Conservation (phyloP, 2,329 filamentous ascomycete genomes). For the Nothophoma quercina region DNA sequence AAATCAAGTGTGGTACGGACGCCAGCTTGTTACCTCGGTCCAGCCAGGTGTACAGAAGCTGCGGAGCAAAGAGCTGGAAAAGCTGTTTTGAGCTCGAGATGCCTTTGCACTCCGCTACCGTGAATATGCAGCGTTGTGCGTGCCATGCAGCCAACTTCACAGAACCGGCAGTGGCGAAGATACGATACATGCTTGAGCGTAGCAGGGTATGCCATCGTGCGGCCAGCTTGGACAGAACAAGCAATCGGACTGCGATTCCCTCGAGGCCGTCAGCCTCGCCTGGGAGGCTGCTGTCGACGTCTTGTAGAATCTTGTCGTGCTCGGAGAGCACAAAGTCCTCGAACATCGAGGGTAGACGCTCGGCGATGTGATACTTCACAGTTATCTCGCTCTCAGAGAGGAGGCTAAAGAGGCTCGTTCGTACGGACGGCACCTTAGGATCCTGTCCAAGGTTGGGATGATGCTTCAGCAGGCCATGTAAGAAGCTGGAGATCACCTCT, state of each 20-base stretch:
- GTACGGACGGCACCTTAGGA: conserved; percentile 66
- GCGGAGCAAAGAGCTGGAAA: conserved; percentile 84
- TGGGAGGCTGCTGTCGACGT: conserved; percentile 82
- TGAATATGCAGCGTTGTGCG: conserved; percentile 73
- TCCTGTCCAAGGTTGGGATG: conserved; percentile 72
- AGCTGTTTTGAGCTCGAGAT: conserved; percentile 73
- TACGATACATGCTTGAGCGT: conserved; percentile 87
- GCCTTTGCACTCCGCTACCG: conserved; percentile 70
- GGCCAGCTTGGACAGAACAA: conserved; percentile 78
- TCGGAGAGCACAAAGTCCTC: conserved; percentile 79
- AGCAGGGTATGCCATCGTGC: conserved; percentile 86
- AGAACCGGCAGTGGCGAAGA: conserved; percentile 87
- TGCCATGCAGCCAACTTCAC: conserved; percentile 71
- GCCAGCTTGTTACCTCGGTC: conserved; percentile 62
- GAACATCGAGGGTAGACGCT: conserved; percentile 77
- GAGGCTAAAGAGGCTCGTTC: conserved; percentile 78
- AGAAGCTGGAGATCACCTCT: conserved; percentile 69
- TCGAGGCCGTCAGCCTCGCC: conserved; percentile 74
- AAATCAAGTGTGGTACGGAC: conserved; percentile 80
- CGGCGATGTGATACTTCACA: conserved; percentile 79
- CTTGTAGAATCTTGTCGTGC: conserved; percentile 84
- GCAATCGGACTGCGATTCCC: conserved; percentile 84
- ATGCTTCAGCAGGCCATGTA: conserved; percentile 73
- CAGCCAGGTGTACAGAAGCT: conserved; percentile 91
- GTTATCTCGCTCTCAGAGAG: conserved; percentile 70